These are phyloP conservation scores for Tetrahymena malaccensis DNA, from an alignment of 73 alveolate genomes.

Conservation along the genomic window DNA sequence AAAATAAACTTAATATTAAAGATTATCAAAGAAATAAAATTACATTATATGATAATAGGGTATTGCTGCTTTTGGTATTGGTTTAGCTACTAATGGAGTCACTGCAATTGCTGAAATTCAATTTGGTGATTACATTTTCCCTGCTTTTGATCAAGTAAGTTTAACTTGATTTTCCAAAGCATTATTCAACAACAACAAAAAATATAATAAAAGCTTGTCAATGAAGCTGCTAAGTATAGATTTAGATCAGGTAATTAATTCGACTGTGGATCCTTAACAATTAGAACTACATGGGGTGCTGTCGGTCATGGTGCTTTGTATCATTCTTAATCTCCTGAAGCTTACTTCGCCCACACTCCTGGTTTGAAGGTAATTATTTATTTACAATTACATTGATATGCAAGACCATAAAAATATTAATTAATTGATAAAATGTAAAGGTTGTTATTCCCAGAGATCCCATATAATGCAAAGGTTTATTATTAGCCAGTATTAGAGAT, in stretches of 20 bases:
- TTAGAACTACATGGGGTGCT: constrained; percentile 92
- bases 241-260: constrained; percentile 70
- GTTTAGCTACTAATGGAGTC: constrained; percentile 80
- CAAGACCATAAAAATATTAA: background rate
- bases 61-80: constrained; percentile 89
- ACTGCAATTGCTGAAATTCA: constrained; percentile 92
- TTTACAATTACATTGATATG: background rate
- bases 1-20: background rate
- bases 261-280: constrained; percentile 63
- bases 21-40: background rate
- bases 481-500: constrained; percentile 72
- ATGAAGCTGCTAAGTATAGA: constrained; percentile 89
- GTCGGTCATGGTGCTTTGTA: constrained; percentile 94
- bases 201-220: constrained; percentile 45
- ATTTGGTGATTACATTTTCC: constrained; percentile 91
- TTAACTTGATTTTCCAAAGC: background rate
- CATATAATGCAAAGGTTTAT: constrained; percentile 82
- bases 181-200: background rate
- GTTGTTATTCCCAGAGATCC: constrained; percentile 92
- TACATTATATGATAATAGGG: constrained; percentile 41
- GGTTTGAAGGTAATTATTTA: constrained; percentile 56
- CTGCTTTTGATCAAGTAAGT: constrained; percentile 81
- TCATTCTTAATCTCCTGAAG: constrained; percentile 89
- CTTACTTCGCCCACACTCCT: constrained; percentile 87
- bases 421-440: background rate